Conservation (phyloP, 2,329 filamentous ascomycete species). For the Pezicula rhizophila region DNA sequence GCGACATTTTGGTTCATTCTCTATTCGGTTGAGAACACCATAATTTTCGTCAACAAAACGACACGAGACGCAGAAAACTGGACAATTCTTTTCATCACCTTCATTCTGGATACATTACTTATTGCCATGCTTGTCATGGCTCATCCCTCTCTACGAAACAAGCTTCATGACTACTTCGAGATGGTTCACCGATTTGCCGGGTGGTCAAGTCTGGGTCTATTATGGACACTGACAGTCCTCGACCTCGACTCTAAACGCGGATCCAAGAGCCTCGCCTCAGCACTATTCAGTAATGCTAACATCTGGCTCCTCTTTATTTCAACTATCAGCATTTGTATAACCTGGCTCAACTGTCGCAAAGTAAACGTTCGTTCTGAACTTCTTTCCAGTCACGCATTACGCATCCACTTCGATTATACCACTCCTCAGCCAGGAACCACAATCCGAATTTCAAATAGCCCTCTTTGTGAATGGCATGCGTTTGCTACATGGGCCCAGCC, state of each 20-base stretch:
- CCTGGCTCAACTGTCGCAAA: slow-evolving; percentile 65
- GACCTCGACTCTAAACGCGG: slow-evolving; percentile 37
- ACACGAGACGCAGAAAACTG: slow-evolving; percentile 6
- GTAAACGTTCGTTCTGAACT: slow-evolving; percentile 59
- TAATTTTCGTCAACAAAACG: slow-evolving; percentile 10
- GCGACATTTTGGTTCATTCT: slow-evolving; percentile 39
- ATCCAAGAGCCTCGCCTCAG: slow-evolving; percentile 20
- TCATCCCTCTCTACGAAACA: slow-evolving; percentile 54
- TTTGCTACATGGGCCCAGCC: slow-evolving; percentile 66
- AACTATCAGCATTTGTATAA: slow-evolving; percentile 59
- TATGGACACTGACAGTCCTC: slow-evolving; percentile 57
- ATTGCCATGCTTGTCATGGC: slow-evolving; percentile 54
- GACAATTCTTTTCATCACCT: slow-evolving; percentile 38
- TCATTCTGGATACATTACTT: slow-evolving; percentile 50
- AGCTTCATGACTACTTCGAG: slow-evolving; percentile 64
- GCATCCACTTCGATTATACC: slow-evolving; percentile 61
- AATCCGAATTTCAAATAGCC: slow-evolving; percentile 53
- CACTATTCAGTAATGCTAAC: slow-evolving; percentile 38
- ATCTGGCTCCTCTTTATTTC: slow-evolving; percentile 64
- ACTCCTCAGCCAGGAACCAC: slow-evolving; percentile 49
- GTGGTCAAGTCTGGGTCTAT: slow-evolving; percentile 57
- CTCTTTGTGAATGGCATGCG: slow-evolving; percentile 64
- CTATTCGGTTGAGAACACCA: slow-evolving; percentile 26
- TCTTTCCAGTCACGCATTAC: slow-evolving; percentile 65
- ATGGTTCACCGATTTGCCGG: slow-evolving; percentile 63